Conservation (phyloP, 768 basidiomycete genomes). For the Gloeostereum incarnatum region DNA sequence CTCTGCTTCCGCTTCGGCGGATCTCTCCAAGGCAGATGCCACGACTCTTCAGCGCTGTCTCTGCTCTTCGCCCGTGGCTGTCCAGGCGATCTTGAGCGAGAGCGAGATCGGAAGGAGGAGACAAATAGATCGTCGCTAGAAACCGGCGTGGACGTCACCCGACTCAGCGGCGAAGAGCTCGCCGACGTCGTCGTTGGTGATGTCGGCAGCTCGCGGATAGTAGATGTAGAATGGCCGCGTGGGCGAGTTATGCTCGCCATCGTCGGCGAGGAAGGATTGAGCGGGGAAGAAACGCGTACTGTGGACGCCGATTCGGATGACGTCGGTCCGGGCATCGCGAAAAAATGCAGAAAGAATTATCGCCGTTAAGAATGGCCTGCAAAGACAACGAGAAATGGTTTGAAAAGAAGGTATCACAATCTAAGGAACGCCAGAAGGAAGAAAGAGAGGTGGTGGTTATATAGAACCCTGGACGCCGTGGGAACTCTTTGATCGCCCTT, state of each 20-base stretch:
- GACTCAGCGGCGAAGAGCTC: background rate
- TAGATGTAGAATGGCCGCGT: background rate
- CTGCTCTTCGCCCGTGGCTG: background rate
- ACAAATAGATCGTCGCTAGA: background rate
- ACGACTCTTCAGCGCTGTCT: conserved; percentile 1
- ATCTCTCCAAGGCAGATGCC: conserved; percentile 1
- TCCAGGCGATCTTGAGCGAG: background rate
- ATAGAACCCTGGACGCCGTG: too few relatives aligned
- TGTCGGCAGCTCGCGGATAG: background rate
- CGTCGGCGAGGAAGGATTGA: conserved; percentile 11
- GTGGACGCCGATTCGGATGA: background rate
- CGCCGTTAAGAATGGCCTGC: too few relatives aligned
- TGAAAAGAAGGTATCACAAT: too few relatives aligned
- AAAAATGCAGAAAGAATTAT: too few relatives aligned
- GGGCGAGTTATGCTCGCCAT: conserved; percentile 1
- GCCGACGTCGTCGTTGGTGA: background rate
- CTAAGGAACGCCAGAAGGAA: too few relatives aligned
- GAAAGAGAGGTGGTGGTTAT: too few relatives aligned
- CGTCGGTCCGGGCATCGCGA: too few relatives aligned
- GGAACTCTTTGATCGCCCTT: too few relatives aligned
- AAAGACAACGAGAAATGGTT: too few relatives aligned
- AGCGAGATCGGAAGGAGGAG: background rate
- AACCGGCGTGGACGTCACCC: background rate
- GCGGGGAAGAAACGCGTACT: conserved; percentile 12
- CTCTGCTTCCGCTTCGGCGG: conserved; percentile 1